Evolutionary conservation across 495 filamentous ascomycete genomes (phyloP).

Genomic region (Tuber brumale): DNA sequence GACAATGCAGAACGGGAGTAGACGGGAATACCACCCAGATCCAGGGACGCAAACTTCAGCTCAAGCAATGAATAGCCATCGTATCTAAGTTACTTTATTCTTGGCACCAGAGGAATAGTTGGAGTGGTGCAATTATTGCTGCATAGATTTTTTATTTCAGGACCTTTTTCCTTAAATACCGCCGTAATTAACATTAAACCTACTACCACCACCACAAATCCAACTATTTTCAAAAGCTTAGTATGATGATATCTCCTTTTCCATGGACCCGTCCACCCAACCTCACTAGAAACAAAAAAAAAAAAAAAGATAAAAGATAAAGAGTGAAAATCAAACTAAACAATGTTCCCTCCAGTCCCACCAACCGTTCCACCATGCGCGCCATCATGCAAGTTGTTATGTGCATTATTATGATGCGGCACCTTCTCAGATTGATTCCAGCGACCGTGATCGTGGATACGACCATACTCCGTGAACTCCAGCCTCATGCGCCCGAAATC

Average conservation of each 20-base stretch:
- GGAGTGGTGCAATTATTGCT: too few relatives aligned
- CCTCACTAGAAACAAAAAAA: neutral
- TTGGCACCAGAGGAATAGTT: too few relatives aligned
- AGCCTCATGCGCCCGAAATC: conserved; percentile 34
- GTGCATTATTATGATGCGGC: neutral
- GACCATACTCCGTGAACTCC: conserved; percentile 30
- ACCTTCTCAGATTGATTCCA: conserved; percentile 25
- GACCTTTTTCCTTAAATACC: neutral
- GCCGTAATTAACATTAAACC: neutral
- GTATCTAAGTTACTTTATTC: too few relatives aligned
- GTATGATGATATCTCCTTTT: neutral
- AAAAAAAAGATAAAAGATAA: neutral
- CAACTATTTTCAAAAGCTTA: neutral
- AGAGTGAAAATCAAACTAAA: neutral
- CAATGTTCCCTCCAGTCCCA: neutral
- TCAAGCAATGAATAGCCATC: too few relatives aligned
- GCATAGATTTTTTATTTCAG: too few relatives aligned
- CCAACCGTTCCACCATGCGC: conserved; percentile 7
- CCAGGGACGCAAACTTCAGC: too few relatives aligned
- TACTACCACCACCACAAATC: neutral
- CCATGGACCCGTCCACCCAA: neutral
- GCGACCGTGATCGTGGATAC: conserved; percentile 22
- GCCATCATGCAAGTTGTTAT: neutral
- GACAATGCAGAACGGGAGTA: too few relatives aligned
- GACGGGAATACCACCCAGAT: too few relatives aligned